phyloP scores from a whole-genome alignment of 495 filamentous ascomycete genomes.

The Tuber indicum region DNA sequence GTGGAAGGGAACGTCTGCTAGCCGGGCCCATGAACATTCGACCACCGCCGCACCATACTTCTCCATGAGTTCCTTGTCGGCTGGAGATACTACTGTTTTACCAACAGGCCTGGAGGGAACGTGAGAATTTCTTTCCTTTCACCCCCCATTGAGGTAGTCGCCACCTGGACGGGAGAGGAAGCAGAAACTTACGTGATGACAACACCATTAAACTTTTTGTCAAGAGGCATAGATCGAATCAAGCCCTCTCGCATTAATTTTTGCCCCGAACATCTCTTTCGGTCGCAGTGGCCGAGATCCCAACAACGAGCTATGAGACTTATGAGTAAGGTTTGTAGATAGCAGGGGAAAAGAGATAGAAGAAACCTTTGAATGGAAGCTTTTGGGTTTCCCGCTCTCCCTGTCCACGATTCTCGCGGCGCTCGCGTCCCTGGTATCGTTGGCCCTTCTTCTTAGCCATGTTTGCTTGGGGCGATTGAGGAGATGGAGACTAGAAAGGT shows the following conservation, averaged over 20 bases:
- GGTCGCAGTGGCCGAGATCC: constrained; percentile 96
- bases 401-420: constrained; percentile 15
- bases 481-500: background rate
- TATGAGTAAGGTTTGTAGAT: background rate
- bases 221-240: constrained; percentile 87
- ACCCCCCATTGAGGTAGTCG: background rate
- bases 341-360: background rate
- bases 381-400: constrained; percentile 18
- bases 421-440: constrained; percentile 29
- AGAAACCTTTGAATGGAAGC: constrained; percentile 39
- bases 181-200: constrained; percentile 63
- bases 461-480: background rate
- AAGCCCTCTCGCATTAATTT: constrained; percentile 81
- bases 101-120: constrained; percentile 64
- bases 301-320: constrained; percentile 78
- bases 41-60: constrained; percentile 91
- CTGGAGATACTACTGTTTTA: constrained; percentile 71
- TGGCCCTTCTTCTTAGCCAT: constrained; percentile 40
- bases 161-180: constrained; percentile 1
- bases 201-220: constrained; percentile 82
- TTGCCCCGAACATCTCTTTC: constrained; percentile 94
- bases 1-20: constrained; percentile 80
- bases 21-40: constrained; percentile 92
- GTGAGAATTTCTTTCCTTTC: constrained; percentile 23
- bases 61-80: constrained; percentile 72